Evolutionary conservation across 192 early-diverging fungal genomes (phyloP), one percentile per base, ranked within the genome.

Genomic region (Umbelopsis vinacea): DNA sequence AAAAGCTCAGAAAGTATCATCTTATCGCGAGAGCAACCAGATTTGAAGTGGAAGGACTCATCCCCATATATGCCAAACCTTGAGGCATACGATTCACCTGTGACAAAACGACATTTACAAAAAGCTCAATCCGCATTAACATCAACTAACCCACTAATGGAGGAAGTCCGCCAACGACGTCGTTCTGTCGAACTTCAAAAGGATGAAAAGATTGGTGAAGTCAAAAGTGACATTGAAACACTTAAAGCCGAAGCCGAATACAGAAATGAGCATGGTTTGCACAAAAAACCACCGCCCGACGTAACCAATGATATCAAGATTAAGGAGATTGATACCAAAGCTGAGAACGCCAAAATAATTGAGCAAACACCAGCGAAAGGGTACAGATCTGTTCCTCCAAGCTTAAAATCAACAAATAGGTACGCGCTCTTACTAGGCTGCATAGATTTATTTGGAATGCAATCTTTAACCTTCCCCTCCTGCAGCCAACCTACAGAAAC

Each of bases 201-300:
- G 37, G 71, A 77, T 35, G 37, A 63, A 4, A 50, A 67, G 10
- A 69, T 77, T 19, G 29, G 21, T 11, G 43, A 66, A 43, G 67
- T 72, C 3, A 37, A 72, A 15, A 37, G 35, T 19, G 71, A 77
- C 40, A 77, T 77, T 33, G 48, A 35, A 35, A 23, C 66, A 23
- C 45, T 69, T 45, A 71, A 69, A 69, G 46, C 21, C 21, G 66
- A 43, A 12, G 76, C 72, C 19, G 76, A 53, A 35, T 77, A 69
- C 26, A 68, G 57, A 46, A 77, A 72, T 37, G 72, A 77, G 35
- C 76, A 77, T 35, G 76, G 76, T 3, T 60, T 77, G 38, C 76
- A 77, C 46, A 67, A 72, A 29, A 77, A 72, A 50, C 76, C 76
- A 19, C 67, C 76, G 15, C 57, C 57, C 14, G 57, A 63, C 26